Evolutionary conservation across 768 basidiomycete genomes (phyloP).

Genomic region (Lentinula aciculospora): DNA sequence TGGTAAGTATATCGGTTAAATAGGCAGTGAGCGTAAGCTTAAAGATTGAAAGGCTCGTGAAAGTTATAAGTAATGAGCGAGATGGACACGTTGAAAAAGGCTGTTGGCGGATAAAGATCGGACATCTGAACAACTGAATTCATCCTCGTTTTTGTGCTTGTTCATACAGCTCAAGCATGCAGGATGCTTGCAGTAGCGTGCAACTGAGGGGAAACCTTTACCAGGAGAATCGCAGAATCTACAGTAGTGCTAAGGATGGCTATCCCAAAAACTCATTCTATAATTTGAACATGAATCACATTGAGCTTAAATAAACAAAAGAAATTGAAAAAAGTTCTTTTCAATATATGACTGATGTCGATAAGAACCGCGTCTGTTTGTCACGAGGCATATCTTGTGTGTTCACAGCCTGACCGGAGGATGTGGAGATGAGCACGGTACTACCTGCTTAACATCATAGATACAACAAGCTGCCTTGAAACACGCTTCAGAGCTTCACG

Average conservation of each 20-base stretch:
- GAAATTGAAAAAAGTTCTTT: neutral
- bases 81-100: conserved; percentile 2
- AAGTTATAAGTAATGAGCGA: neutral
- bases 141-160: neutral
- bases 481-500: conserved; percentile 1
- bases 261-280: no score
- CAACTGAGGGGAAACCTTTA: no score
- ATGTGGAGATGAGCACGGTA: neutral
- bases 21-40: neutral
- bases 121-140: no score
- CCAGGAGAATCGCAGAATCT: no score
- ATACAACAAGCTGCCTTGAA: neutral
- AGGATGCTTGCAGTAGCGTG: no score
- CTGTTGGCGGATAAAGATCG: neutral
- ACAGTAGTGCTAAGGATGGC: no score
- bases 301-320: neutral
- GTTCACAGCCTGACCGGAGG: neutral
- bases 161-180: neutral
- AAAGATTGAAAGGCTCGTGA: neutral
- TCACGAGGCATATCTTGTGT: neutral
- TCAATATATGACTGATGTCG: neutral
- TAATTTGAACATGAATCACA: neutral
- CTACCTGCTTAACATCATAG: conserved; percentile 1
- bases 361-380: neutral
- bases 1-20: neutral